Evolutionary conservation across 1,139 yeast genomes (phyloP), one percentile per base, ranked within the genome.

Genomic region (Geotrichum carabidarum): DNA sequence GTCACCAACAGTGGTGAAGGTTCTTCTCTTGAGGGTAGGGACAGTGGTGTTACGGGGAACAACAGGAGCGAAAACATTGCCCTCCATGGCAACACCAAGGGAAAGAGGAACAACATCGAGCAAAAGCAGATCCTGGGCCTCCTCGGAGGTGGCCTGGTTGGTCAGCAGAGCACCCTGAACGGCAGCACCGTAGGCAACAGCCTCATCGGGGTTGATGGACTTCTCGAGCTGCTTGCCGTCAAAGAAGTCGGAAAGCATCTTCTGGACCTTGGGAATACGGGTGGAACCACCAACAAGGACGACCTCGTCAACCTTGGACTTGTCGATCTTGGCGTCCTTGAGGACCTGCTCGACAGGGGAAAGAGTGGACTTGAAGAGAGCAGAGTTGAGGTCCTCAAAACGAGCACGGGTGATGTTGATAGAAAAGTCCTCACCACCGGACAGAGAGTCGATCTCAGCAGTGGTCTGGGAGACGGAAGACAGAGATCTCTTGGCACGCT

Each of bases 21-120:
- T 93, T 84, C 97, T 88, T 82, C 96, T 87, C 90, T 93, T 93
- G 79, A 91, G 87, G 77, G 98, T 93, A 78, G 99, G 99, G 68
- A 93, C 97, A 73, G 99, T 91, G 75, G 98, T 87, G 93, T 93
- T 93, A 84, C 99, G 90, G 83, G 98, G 98, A 69, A 93, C 95
- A 77, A 93, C 97, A 74, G 96, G 94, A 74, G 97, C 98, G 72
- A 90, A 89, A 71, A 93, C 93, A 79, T 91, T 91, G 82, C 98
- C 98, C 82, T 91, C 96, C 96, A 91, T 93, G 78, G 97, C 98
- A 76, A 93, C 97, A 88, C 99, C 99, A 74, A 91, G 83, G 68
- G 98, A 90, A 76, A 93, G 86, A 79, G 98, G 98, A 73, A 91
- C 93, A 74, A 91, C 98, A 82, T 91, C 98, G 79, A 91, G 86